Conservation (phyloP, 805 yeast genomes). For the Nakazawaea ernobii region DNA sequence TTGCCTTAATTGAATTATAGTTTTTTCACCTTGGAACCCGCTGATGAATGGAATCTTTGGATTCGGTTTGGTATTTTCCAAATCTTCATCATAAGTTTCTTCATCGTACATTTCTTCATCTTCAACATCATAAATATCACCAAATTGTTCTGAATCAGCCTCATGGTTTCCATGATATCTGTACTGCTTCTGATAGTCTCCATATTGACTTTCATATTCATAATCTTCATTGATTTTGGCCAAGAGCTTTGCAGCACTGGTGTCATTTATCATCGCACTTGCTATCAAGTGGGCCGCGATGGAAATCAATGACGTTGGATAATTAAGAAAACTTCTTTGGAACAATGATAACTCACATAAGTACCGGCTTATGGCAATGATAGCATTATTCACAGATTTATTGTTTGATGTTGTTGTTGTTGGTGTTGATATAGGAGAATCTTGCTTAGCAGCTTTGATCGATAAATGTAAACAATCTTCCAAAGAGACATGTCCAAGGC, state of each 20-base stretch:
- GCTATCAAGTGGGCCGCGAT: slow-evolving; percentile 48
- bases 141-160: background rate
- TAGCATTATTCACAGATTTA: slow-evolving; percentile 33
- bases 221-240: slow-evolving; percentile 17
- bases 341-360: slow-evolving; percentile 50
- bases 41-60: slow-evolving; percentile 41
- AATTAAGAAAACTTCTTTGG: slow-evolving; percentile 37
- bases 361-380: slow-evolving; percentile 48
- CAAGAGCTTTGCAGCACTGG: slow-evolving; percentile 34
- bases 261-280: slow-evolving; percentile 45
- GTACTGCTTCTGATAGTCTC: slow-evolving; percentile 2
- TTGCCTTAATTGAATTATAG: slow-evolving; percentile 34
- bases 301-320: slow-evolving; percentile 40
- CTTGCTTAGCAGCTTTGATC: slow-evolving; percentile 25
- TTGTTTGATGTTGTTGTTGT: slow-evolving; percentile 20
- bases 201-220: slow-evolving; percentile 4
- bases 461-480: slow-evolving; percentile 45
- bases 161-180: background rate
- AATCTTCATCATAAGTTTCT: slow-evolving; percentile 24
- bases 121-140: slow-evolving; percentile 11
- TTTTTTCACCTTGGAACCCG: slow-evolving; percentile 37
- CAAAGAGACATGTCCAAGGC: slow-evolving; percentile 38
- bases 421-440: background rate
- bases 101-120: slow-evolving; percentile 15
- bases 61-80: slow-evolving; percentile 35